These are phyloP conservation scores for Rhynchospora tenuis DNA, from an alignment of 176 grass and related monocot genomes.

Conservation along the genomic window DNA sequence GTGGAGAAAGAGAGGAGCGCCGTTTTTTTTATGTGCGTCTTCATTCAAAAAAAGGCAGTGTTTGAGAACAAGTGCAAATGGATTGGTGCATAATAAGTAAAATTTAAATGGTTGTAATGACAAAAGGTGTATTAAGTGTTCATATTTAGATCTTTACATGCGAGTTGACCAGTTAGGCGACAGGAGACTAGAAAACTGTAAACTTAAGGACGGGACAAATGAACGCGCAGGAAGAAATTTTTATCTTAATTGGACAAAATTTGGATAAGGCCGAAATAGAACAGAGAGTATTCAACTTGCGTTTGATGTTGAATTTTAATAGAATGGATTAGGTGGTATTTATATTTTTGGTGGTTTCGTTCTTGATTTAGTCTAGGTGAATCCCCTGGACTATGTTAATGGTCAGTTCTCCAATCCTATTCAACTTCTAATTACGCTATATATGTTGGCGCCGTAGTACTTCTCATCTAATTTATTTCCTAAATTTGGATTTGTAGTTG, in stretches of 20 bases:
- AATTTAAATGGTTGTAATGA: not conserved
- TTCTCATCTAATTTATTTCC: not conserved
- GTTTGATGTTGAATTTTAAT: not conserved
- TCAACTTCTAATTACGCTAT: not conserved
- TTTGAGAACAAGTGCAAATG: not conserved
- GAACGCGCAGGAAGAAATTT: not conserved
- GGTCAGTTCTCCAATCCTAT: not conserved
- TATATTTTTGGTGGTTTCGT: not conserved
- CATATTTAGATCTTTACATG: not conserved
- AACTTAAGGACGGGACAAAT: not conserved
- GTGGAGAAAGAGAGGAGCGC: conserved; percentile 2
- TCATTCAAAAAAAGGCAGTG: not conserved
- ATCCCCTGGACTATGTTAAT: not conserved
- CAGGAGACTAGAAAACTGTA: not conserved
- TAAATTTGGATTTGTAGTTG: not conserved
- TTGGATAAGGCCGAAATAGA: not conserved
- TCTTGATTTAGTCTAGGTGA: not conserved
- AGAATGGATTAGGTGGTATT: not conserved
- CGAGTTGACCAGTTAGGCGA: conserved; percentile 1
- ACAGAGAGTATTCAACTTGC: conserved; percentile 2
- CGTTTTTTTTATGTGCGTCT: not conserved
- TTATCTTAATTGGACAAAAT: not conserved
- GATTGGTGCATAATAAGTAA: not conserved
- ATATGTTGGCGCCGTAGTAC: not conserved
- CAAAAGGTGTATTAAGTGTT: not conserved